Conservation (phyloP, 2,329 filamentous ascomycete genomes). For the Cladosporium sp. region DNA sequence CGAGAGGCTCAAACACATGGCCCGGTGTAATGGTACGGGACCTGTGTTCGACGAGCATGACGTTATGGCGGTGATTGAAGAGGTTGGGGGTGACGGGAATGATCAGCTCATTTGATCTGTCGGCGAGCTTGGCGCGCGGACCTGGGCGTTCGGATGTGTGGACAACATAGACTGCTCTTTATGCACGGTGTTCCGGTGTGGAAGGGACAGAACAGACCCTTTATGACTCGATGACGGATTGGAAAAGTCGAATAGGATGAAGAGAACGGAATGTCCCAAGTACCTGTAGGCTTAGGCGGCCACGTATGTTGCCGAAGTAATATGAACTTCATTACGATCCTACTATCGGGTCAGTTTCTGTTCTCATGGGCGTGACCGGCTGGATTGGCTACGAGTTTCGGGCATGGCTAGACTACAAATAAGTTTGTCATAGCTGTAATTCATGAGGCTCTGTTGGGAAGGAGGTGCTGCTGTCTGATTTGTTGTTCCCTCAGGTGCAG, state of each 20-base stretch:
- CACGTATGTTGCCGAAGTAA: neutral
- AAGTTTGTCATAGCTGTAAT: neutral
- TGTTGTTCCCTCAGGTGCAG: neutral
- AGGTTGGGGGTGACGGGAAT: slow-evolving; percentile 72
- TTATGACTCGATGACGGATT: neutral
- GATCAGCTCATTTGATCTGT: slow-evolving; percentile 69
- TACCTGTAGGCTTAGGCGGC: neutral
- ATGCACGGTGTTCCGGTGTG: neutral
- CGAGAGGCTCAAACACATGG: slow-evolving; percentile 71
- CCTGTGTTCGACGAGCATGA: slow-evolving; percentile 81
- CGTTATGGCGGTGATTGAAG: slow-evolving; percentile 72
- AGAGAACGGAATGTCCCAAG: neutral
- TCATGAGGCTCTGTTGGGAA: neutral
- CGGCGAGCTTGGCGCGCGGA: neutral
- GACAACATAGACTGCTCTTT: neutral
- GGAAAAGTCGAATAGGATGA: neutral
- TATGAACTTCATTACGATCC: neutral
- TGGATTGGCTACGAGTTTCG: neutral
- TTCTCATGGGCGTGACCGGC: no score
- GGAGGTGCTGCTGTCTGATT: neutral
- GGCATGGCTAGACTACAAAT: neutral
- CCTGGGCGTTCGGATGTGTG: neutral
- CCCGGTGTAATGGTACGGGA: slow-evolving; percentile 79
- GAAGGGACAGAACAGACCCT: neutral
- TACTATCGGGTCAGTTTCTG: neutral